These are phyloP conservation scores for Leptographium flavum DNA, from an alignment of 2,329 filamentous ascomycete genomes.

Conservation along the genomic window DNA sequence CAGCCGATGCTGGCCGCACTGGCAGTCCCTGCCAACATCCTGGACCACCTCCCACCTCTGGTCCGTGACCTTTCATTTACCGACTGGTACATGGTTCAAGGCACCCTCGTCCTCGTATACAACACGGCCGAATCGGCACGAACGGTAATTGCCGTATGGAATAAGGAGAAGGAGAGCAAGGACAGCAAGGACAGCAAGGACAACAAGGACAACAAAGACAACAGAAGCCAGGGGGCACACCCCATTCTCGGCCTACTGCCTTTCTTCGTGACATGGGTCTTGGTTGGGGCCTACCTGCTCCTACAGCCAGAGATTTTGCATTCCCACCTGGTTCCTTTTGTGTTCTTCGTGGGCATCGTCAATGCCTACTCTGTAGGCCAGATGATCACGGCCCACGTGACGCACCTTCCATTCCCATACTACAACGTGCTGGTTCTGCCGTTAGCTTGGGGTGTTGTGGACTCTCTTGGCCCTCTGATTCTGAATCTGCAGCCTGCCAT, in stretches of 20 bases:
- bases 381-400: slow-evolving; percentile 90
- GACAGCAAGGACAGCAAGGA: slow-evolving; percentile 1
- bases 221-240: slow-evolving; percentile 38
- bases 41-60: slow-evolving; percentile 47
- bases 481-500: slow-evolving; percentile 28
- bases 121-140: slow-evolving; percentile 69
- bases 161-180: slow-evolving; percentile 18
- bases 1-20: slow-evolving; percentile 61
- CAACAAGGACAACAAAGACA: slow-evolving; percentile 2
- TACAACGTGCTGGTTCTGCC: slow-evolving; percentile 74
- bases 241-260: slow-evolving; percentile 74
- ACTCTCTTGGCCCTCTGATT: slow-evolving; percentile 61
- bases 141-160: slow-evolving; percentile 75
- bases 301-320: slow-evolving; percentile 75
- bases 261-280: slow-evolving; percentile 62
- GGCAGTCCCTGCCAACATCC: slow-evolving; percentile 55
- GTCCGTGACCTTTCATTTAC: slow-evolving; percentile 76
- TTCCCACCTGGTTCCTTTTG: slow-evolving; percentile 76
- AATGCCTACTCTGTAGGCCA: slow-evolving; percentile 93
- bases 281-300: slow-evolving; percentile 66
- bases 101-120: slow-evolving; percentile 63
- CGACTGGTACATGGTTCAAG: slow-evolving; percentile 86
- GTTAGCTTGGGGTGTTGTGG: slow-evolving; percentile 62
- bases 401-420: slow-evolving; percentile 78
- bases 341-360: slow-evolving; percentile 74